phyloP scores from a whole-genome alignment of 441 rosid genomes.

The Viola pubescens region DNA sequence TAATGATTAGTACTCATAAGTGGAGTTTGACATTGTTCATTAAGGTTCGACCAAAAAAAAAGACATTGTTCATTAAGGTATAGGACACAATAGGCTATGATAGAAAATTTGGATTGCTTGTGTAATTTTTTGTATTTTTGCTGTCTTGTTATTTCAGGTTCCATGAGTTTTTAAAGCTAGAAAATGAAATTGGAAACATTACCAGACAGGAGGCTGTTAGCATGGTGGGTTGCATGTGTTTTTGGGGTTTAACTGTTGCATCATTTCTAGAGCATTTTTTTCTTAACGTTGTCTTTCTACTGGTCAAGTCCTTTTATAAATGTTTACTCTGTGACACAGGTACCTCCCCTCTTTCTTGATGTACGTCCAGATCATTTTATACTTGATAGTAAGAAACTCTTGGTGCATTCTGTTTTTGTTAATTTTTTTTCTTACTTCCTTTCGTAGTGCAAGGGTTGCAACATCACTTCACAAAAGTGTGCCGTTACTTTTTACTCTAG shows the following conservation, averaged over 20 bases:
- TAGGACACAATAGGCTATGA: no score
- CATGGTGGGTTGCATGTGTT: slow-evolving; percentile 47
- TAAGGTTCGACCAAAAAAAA: no score
- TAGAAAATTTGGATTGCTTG: no score
- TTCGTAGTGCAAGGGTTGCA: neutral
- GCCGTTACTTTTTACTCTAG: neutral
- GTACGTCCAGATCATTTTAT: slow-evolving; percentile 70
- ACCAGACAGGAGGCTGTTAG: slow-evolving; percentile 98
- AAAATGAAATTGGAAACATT: slow-evolving; percentile 94
- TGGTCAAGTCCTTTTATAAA: neutral
- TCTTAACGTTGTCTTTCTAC: neutral
- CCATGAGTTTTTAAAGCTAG: slow-evolving; percentile 89
- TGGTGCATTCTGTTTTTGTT: slow-evolving; percentile 3
- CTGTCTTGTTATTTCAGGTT: slow-evolving; percentile 47
- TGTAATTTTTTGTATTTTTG: neutral
- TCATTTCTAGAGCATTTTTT: neutral
- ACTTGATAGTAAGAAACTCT: slow-evolving; percentile 68
- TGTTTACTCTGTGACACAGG: slow-evolving; percentile 37
- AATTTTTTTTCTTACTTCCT: neutral
- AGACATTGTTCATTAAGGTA: no score
- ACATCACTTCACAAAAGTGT: neutral
- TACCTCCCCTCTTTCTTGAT: slow-evolving; percentile 94
- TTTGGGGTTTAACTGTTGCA: neutral
- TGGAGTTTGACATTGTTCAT: no score
- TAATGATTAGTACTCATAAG: no score